Evolutionary conservation across 768 basidiomycete genomes (phyloP).

Genomic region (Russula emetica): DNA sequence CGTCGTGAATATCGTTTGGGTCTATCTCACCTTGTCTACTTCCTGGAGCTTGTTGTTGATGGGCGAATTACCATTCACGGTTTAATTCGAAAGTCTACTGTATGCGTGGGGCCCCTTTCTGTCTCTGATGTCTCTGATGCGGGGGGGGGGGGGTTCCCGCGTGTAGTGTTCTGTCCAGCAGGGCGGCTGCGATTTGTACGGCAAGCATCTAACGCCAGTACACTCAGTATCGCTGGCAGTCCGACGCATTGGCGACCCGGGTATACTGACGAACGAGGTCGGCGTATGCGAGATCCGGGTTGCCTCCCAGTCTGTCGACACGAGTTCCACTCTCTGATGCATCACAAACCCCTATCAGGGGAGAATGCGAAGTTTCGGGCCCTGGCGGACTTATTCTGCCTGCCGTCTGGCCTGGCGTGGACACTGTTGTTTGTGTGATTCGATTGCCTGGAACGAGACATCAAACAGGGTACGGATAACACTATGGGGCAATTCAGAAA

Average conservation of each 20-base stretch:
- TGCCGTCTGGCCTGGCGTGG: background rate
- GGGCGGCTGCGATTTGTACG: background rate
- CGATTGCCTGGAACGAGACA: background rate
- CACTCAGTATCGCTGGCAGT: slow-evolving; percentile 6
- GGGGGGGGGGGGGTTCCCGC: background rate
- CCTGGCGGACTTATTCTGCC: slow-evolving; percentile 10
- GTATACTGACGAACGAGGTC: slow-evolving; percentile 11
- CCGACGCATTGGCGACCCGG: slow-evolving; percentile 8
- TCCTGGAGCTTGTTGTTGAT: slow-evolving; percentile 14
- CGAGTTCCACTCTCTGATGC: background rate
- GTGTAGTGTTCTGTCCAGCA: slow-evolving; percentile 3
- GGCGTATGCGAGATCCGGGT: background rate
- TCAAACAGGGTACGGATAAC: slow-evolving; percentile 14
- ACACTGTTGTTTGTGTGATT: background rate
- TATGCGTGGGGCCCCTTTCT: slow-evolving; percentile 12
- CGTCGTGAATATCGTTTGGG: background rate
- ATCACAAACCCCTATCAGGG: slow-evolving; percentile 17
- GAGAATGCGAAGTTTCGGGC: slow-evolving; percentile 4
- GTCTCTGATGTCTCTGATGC: slow-evolving; percentile 9
- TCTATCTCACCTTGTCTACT: background rate
- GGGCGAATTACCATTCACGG: slow-evolving; percentile 9
- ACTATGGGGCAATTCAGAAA: background rate
- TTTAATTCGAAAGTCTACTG: background rate
- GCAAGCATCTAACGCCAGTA: background rate
- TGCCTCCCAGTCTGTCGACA: slow-evolving; percentile 5